Evolutionary conservation across 306 rosid species (phyloP).

Genomic region (Rosa persica): DNA sequence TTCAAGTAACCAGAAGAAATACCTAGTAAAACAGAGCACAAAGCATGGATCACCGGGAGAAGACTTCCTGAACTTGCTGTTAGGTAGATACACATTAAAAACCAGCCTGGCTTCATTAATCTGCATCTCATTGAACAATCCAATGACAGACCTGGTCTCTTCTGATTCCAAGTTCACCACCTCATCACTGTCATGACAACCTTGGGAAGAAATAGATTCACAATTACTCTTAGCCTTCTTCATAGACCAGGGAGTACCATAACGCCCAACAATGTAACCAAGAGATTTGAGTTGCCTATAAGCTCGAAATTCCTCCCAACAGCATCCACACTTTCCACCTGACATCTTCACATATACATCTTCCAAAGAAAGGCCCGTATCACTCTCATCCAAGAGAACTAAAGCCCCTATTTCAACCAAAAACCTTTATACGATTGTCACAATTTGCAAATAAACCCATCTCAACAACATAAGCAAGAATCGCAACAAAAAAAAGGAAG

Average conservation of each 20-base stretch:
- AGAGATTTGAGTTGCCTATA: conserved; percentile 79
- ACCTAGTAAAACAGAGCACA: conserved; percentile 70
- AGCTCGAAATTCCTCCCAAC: conserved; percentile 82
- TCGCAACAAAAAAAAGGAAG: no score
- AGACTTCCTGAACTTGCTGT: conserved; percentile 77
- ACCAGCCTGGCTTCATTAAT: conserved; percentile 48
- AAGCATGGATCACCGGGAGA: conserved; percentile 72
- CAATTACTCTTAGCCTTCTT: conserved; percentile 40
- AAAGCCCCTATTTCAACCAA: conserved; percentile 72
- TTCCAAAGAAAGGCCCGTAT: conserved; percentile 39
- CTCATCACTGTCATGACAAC: conserved; percentile 34
- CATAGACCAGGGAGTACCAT: conserved; percentile 63
- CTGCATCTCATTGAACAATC: conserved; percentile 47
- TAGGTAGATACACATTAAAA: conserved; percentile 78
- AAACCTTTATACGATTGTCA: conserved; percentile 47
- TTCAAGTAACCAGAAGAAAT: conserved; percentile 18
- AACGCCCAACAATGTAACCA: conserved; percentile 65
- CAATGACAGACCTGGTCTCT: conserved; percentile 31
- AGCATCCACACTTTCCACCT: conserved; percentile 38
- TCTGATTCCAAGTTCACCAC: conserved; percentile 25
- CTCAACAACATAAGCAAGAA: neutral
- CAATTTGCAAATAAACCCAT: neutral
- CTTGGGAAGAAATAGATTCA: conserved; percentile 24
- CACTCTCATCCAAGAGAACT: conserved; percentile 41
- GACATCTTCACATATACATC: conserved; percentile 57